These are phyloP conservation scores for Zizania latifolia DNA, from an alignment of 176 grass and related monocot genomes.

Conservation along the genomic window DNA sequence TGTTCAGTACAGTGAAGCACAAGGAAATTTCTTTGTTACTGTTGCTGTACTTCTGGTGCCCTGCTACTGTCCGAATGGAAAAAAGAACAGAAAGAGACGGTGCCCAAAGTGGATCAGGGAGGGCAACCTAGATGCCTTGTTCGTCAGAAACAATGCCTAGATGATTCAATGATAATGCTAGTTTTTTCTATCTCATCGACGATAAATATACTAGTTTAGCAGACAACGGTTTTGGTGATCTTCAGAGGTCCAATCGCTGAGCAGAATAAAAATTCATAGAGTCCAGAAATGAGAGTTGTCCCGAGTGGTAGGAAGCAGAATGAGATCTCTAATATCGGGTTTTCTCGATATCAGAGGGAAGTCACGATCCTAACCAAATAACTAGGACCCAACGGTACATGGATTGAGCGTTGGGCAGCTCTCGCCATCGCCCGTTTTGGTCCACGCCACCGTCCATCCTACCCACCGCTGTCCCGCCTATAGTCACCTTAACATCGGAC, in stretches of 20 bases:
- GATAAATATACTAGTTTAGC: background rate
- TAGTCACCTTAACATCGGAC: no score
- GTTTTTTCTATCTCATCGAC: background rate
- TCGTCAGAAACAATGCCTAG: background rate
- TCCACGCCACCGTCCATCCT: no score
- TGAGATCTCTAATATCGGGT: no score
- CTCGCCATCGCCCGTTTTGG: no score
- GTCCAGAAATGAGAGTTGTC: constrained; percentile 6
- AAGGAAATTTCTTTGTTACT: background rate
- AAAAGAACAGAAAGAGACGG: background rate
- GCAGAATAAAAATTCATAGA: background rate
- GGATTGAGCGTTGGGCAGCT: no score
- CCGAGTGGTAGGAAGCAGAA: no score
- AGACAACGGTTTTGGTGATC: background rate
- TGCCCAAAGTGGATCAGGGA: constrained; percentile 13
- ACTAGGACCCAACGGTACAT: no score
- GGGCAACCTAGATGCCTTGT: constrained; percentile 6
- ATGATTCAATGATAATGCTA: background rate
- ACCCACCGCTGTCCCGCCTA: no score
- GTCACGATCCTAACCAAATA: no score
- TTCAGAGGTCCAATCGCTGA: background rate
- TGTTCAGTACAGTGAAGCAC: no score
- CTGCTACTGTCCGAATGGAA: background rate
- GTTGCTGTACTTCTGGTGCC: background rate
- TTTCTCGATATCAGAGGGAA: no score